These are phyloP conservation scores for Citrullus amarus DNA, from an alignment of 306 rosid species.

Conservation along the genomic window DNA sequence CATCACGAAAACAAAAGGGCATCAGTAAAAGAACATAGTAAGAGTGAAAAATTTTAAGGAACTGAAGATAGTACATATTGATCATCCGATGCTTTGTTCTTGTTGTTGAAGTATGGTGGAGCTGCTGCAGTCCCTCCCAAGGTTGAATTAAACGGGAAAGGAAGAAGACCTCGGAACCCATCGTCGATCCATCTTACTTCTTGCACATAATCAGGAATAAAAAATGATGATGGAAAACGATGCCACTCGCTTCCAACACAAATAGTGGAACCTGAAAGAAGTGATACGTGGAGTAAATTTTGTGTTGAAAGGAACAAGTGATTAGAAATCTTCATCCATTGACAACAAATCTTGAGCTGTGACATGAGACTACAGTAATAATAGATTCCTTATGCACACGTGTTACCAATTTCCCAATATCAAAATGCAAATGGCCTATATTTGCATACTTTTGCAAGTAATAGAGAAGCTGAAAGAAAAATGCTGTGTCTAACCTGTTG, in stretches of 20 bases:
- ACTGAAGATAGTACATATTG: slow-evolving; percentile 45
- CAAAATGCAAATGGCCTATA: too few species aligned
- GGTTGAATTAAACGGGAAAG: slow-evolving; percentile 76
- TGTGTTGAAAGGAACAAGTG: background rate
- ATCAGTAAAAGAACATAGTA: background rate
- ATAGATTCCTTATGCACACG: too few species aligned
- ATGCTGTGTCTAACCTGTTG: slow-evolving; percentile 36
- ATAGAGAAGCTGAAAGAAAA: background rate
- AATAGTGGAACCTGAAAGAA: slow-evolving; percentile 57
- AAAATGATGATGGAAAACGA: slow-evolving; percentile 87
- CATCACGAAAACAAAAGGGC: background rate
- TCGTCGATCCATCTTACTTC: slow-evolving; percentile 91
- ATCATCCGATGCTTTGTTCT: slow-evolving; percentile 63
- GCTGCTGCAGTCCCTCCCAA: slow-evolving; percentile 93
- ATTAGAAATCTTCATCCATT: background rate
- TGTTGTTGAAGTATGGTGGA: slow-evolving; percentile 66
- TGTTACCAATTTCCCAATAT: background rate
- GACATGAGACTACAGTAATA: background rate
- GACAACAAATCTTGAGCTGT: background rate
- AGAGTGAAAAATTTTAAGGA: background rate
- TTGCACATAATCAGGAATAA: slow-evolving; percentile 61
- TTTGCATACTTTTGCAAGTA: background rate
- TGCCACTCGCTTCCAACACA: slow-evolving; percentile 99
- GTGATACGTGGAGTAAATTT: background rate
- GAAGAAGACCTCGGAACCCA: slow-evolving; percentile 91